Conservation (phyloP, 192 early-diverging fungal genomes). For the Backusella luteola region DNA sequence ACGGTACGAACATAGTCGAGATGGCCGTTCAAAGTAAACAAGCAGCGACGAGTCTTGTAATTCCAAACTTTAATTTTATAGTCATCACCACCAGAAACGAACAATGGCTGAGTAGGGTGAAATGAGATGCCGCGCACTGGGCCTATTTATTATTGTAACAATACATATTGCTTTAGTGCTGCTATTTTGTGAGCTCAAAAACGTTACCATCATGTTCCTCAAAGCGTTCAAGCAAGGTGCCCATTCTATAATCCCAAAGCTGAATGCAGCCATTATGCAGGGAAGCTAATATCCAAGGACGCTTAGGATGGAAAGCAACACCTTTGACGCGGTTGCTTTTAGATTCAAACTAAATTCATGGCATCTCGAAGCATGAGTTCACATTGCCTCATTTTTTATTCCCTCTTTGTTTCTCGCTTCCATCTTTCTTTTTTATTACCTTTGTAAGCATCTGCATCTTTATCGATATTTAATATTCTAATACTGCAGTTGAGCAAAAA, state of each 20-base stretch:
- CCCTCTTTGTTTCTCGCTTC: conserved; percentile 10
- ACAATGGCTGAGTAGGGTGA: conserved; percentile 93
- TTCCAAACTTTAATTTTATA: conserved; percentile 99
- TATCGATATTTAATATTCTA: conserved; percentile 7
- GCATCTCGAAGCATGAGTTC: background rate
- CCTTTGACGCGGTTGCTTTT: conserved; percentile 99
- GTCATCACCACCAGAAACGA: conserved; percentile 98
- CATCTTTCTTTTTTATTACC: conserved; percentile 41
- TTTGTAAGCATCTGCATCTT: conserved; percentile 83
- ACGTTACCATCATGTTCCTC: conserved; percentile 97
- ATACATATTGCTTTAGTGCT: background rate
- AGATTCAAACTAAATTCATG: conserved; percentile 88
- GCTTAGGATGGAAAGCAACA: conserved; percentile 93
- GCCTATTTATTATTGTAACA: conserved; percentile 47
- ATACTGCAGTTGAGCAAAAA: background rate
- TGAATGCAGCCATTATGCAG: conserved; percentile 98
- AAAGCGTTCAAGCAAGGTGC: conserved; percentile 94
- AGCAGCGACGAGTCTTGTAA: conserved; percentile 94
- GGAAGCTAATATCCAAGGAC: conserved; percentile 97
- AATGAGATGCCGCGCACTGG: conserved; percentile 97
- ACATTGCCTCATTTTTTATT: background rate
- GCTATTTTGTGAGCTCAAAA: background rate
- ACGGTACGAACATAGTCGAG: conserved; percentile 97
- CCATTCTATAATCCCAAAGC: conserved; percentile 99
- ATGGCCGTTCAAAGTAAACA: conserved; percentile 97